A percentile compares a stretch with the other conserved stretches of the same genome.
Evolutionary conservation across 768 basidiomycete genomes (phyloP).

Genomic region (Macrolepiota albuminosa): DNA sequence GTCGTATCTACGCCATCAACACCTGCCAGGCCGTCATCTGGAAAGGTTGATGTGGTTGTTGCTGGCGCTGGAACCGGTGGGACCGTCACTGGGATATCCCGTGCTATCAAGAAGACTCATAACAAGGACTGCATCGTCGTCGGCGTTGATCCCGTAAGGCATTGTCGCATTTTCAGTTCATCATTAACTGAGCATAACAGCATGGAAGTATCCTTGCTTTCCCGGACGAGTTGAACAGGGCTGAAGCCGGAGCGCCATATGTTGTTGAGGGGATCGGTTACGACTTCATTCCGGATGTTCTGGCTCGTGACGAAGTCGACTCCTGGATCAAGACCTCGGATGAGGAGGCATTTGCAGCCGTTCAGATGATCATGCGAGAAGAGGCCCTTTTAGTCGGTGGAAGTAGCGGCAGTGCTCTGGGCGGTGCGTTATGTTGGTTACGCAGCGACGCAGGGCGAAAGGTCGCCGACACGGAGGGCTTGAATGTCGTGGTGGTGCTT

Average conservation of each 20-base stretch:
- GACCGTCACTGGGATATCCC: conserved; percentile 84
- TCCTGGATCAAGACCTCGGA: conserved; percentile 87
- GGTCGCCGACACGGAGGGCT: conserved; percentile 61
- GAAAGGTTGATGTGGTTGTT: conserved; percentile 76
- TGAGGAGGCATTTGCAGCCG: conserved; percentile 72
- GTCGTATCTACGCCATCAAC: conserved; percentile 64
- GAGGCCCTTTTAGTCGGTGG: conserved; percentile 94
- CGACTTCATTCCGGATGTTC: conserved; percentile 86
- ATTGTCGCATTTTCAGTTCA: background rate
- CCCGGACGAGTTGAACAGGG: conserved; percentile 59
- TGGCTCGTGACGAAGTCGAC: conserved; percentile 70
- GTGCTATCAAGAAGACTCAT: conserved; percentile 74
- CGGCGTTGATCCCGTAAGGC: conserved; percentile 84
- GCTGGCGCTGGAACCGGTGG: conserved; percentile 94
- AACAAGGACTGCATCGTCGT: conserved; percentile 72
- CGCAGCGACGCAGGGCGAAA: conserved; percentile 60
- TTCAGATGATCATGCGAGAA: conserved; percentile 68
- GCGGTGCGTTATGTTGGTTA: conserved; percentile 76
- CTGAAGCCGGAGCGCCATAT: conserved; percentile 51
- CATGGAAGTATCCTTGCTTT: conserved; percentile 84
- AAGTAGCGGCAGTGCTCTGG: conserved; percentile 83
- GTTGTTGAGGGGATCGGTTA: conserved; percentile 96
- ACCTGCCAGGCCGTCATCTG: conserved; percentile 51
- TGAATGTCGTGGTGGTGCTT: conserved; percentile 85
- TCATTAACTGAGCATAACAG: conserved; percentile 29